Evolutionary conservation across 192 early-diverging fungal species (phyloP), one percentile per base, ranked within the genome.

Genomic region (Coemansia sp.): DNA sequence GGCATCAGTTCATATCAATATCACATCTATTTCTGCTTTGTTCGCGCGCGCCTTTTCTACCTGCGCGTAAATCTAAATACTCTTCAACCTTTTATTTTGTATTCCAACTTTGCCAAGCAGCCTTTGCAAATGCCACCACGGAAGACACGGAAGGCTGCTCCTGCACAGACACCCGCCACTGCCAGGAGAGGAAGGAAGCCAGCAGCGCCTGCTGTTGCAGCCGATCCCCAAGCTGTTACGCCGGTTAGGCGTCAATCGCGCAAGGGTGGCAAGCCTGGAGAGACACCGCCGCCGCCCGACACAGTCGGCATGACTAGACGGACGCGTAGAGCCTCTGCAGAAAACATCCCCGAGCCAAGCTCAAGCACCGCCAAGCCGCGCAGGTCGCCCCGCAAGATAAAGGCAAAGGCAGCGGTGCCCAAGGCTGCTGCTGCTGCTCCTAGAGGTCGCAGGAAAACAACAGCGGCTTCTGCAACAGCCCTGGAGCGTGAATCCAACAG

Each of bases 271-370:
- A 48, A 54, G 63, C 32, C 29, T 2, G 63, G 61, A 4, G 17
- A 41, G n/a, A 63, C 60, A 15, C 29, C 34, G 6, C 73, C 73
- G 59, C 73, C 73, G 59, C 73, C 73, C 5, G 73, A 75, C 43
- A 75, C 73, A 4, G 32, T 69, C 9, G 59, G 58, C 19, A 50
- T 66, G 9, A 25, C 53, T 35, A 56, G 68, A 48, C 73, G 73
- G 54, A 62, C 52, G 13, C 73, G 73, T 35, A 35, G 52, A 15
- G 32, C 33, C 32, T 53, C 34, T 20, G 20, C 65, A 8, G 53
- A 59, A 25, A 34, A 38, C 33, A 63, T 43, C 23, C 62, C 57
- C 11, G 14, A 57, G 55, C 57, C 25, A 56, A 64, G 49, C 43
- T 57, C 34, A 19, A 34, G 17, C 17, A 45, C 43, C 3, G 46